Conservation (phyloP, 352 stramenopile species). For the Aphanomyces cochlioides region DNA sequence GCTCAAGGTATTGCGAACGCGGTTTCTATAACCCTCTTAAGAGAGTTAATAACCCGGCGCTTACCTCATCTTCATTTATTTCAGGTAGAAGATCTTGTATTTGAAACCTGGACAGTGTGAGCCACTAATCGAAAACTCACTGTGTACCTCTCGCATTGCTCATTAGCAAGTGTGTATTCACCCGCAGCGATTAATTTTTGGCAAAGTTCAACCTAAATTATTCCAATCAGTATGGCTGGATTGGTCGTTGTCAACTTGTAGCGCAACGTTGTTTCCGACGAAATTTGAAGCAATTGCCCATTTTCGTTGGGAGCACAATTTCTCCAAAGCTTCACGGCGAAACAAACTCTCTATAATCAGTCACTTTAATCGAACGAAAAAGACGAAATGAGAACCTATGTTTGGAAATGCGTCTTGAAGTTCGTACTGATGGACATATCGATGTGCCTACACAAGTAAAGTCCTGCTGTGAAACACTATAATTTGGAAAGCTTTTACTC, state of each 20-base stretch:
- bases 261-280: conserved; percentile 13
- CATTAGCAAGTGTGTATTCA: background rate
- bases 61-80: background rate
- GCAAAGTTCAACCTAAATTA: background rate
- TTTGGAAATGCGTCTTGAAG: conserved; percentile 22
- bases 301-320: conserved; percentile 23
- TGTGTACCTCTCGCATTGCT: background rate
- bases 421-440: conserved; percentile 17
- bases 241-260: conserved; percentile 6
- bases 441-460: conserved; percentile 21
- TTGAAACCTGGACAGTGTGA: conserved; percentile 15
- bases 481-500: conserved; percentile 2
- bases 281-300: conserved; percentile 26
- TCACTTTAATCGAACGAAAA: background rate
- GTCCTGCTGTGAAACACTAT: conserved; percentile 1
- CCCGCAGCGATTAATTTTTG: background rate
- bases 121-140: background rate
- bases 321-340: conserved; percentile 24
- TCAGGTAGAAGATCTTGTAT: background rate
- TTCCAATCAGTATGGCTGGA: background rate
- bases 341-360: conserved; percentile 21
- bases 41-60: no score
- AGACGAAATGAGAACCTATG: conserved; percentile 8
- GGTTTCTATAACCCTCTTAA: background rate
- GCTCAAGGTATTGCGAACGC: background rate